These are phyloP conservation scores for Amylocarpus encephaloides DNA, from an alignment of 2,329 filamentous ascomycete genomes.

Conservation along the genomic window DNA sequence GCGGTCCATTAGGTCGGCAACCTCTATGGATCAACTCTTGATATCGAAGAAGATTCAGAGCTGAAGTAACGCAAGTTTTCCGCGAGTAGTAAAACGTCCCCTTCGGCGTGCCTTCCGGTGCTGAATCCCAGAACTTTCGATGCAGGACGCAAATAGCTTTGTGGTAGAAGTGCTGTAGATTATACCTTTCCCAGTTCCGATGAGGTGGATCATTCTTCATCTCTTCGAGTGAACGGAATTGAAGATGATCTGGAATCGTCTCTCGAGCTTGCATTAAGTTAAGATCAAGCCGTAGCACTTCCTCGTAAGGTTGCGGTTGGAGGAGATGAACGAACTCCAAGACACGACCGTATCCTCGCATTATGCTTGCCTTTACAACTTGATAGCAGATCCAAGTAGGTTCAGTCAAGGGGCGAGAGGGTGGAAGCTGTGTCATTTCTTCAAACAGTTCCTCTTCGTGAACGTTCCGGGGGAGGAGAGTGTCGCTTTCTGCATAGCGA, in stretches of 20 bases:
- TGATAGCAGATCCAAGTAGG: constrained; percentile 53
- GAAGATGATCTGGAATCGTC: constrained; percentile 42
- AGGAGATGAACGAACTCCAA: constrained; percentile 46
- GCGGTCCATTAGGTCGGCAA: constrained; percentile 45
- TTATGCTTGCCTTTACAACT: constrained; percentile 43
- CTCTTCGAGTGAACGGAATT: constrained; percentile 42
- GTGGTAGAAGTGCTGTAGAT: constrained; percentile 46
- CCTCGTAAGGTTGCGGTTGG: constrained; percentile 41
- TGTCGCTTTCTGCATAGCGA: constrained; percentile 57
- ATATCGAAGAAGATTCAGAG: constrained; percentile 41
- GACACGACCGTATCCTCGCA: constrained; percentile 44
- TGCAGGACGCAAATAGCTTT: constrained; percentile 51
- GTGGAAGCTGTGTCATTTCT: constrained; percentile 48
- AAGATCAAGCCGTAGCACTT: constrained; percentile 44
- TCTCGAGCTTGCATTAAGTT: constrained; percentile 41
- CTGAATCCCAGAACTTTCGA: constrained; percentile 46
- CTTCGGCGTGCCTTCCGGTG: constrained; percentile 28
- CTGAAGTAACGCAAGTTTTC: constrained; percentile 43
- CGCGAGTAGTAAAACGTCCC: constrained; percentile 47
- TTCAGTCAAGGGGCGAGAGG: constrained; percentile 48
- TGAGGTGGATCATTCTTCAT: constrained; percentile 41
- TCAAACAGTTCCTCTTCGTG: constrained; percentile 60
- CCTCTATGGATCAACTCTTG: constrained; percentile 45
- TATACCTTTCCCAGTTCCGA: constrained; percentile 46
- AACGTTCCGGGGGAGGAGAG: constrained; percentile 54